Conservation (phyloP, 768 basidiomycete species). For the Calocera viscosa region DNA sequence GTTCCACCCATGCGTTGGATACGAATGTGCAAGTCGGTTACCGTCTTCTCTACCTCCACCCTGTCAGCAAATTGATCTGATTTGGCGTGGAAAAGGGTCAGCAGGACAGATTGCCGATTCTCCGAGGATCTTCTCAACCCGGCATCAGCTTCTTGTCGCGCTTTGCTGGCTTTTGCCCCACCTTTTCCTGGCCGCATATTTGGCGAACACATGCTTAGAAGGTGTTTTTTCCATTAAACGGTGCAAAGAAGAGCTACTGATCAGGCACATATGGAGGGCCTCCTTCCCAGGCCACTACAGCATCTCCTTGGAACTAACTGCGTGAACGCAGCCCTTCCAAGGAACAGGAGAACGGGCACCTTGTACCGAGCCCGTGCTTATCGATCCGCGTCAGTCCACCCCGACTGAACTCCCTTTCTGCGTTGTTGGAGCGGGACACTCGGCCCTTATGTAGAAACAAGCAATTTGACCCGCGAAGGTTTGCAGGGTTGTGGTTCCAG, state of each 20-base stretch:
- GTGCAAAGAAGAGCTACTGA: not conserved
- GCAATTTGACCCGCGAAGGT: slow-evolving; percentile 6
- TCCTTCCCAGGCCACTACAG: not conserved
- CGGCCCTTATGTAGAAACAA: not conserved
- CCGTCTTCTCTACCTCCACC: not conserved
- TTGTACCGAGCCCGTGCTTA: not conserved
- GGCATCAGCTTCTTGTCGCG: not conserved
- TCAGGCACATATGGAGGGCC: not conserved
- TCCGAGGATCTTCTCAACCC: not conserved
- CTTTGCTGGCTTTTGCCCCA: slow-evolving; percentile 4
- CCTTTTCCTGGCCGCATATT: not conserved
- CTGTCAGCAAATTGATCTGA: not conserved
- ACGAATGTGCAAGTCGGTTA: not conserved
- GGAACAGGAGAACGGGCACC: not conserved
- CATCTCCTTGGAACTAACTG: not conserved
- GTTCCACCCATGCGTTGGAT: not conserved
- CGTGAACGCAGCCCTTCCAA: not conserved
- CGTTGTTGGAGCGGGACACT: not conserved
- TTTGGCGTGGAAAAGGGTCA: not conserved
- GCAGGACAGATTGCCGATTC: not conserved
- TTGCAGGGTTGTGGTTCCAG: not conserved
- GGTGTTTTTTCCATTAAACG: not conserved
- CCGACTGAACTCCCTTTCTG: not conserved
- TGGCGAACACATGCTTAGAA: not conserved
- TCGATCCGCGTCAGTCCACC: not conserved